A percentile compares a stretch with the other conserved stretches of the same genome.
Conservation (phyloP, 2,329 filamentous ascomycete species). For the Stagonosporopsis rhizophila region DNA sequence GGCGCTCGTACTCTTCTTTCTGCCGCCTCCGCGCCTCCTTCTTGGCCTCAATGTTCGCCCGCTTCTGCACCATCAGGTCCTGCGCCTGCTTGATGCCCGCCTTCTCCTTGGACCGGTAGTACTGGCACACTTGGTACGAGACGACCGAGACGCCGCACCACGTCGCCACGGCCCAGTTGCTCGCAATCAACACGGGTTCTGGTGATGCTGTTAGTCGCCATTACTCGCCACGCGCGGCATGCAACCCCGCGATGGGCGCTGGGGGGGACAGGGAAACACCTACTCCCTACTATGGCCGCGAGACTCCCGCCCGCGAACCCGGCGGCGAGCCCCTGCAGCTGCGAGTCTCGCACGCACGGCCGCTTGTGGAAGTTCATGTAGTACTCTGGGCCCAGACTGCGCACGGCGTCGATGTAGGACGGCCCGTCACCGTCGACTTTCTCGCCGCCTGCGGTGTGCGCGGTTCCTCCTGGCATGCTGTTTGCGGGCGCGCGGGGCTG, state of each 20-base stretch:
- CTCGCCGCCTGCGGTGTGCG: conserved; percentile 67
- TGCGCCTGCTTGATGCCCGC: conserved; percentile 85
- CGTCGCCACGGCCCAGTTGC: conserved; percentile 84
- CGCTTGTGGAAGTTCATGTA: conserved; percentile 76
- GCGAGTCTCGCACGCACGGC: conserved; percentile 83
- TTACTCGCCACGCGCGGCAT: too few species aligned
- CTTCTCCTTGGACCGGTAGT: conserved; percentile 74
- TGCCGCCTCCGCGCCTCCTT: conserved; percentile 54
- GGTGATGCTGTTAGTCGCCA: background rate
- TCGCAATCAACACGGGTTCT: conserved; percentile 70
- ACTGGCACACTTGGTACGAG: conserved; percentile 86
- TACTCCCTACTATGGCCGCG: conserved; percentile 78
- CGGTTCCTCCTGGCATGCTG: conserved; percentile 61
- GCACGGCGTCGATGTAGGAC: conserved; percentile 65
- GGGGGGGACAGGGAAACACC: conserved; percentile 30
- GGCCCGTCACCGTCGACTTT: conserved; percentile 44
- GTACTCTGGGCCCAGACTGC: conserved; percentile 71
- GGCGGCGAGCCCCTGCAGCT: conserved; percentile 81
- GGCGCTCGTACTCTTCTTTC: conserved; percentile 52
- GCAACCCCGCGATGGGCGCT: too few species aligned
- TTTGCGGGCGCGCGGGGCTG: conserved; percentile 42
- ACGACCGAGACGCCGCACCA: conserved; percentile 74
- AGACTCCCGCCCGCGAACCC: conserved; percentile 79
- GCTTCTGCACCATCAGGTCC: conserved; percentile 78
- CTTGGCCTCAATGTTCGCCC: conserved; percentile 57